These are phyloP conservation scores for Jasminum sambac DNA, from an alignment of 257 asterid genomes.

Conservation along the genomic window DNA sequence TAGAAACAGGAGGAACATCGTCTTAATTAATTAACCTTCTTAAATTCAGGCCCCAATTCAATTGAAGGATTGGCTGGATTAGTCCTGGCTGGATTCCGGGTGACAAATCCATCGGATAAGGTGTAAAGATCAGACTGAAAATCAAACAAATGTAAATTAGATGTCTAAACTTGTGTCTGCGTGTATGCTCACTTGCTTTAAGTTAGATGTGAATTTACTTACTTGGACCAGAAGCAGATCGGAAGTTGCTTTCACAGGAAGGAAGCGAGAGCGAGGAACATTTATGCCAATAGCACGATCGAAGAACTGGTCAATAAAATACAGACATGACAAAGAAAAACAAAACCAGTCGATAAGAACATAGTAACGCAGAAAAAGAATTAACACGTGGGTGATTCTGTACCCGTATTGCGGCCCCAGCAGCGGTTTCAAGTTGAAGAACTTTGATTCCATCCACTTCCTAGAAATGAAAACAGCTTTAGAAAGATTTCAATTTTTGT, in stretches of 20 bases:
- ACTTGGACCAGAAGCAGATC: slow-evolving; percentile 90
- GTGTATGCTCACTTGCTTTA: not conserved
- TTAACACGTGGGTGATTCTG: not conserved
- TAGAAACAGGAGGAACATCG: slow-evolving; percentile 13
- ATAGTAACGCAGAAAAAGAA: not conserved
- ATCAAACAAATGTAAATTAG: slow-evolving; percentile 11
- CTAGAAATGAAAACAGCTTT: slow-evolving; percentile 34
- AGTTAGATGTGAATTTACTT: slow-evolving; percentile 44
- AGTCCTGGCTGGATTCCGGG: slow-evolving; percentile 73
- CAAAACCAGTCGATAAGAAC: not conserved
- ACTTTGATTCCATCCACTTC: slow-evolving; percentile 95
- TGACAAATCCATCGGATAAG: slow-evolving; percentile 74
- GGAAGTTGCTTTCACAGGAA: slow-evolving; percentile 49
- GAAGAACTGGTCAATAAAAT: slow-evolving; percentile 58
- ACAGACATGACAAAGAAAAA: slow-evolving; percentile 4
- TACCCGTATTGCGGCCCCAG: slow-evolving; percentile 99
- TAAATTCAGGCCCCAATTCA: slow-evolving; percentile 96
- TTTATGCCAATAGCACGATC: slow-evolving; percentile 88
- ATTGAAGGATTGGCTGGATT: slow-evolving; percentile 86
- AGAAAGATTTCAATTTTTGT: not conserved
- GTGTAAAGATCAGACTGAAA: slow-evolving; percentile 95
- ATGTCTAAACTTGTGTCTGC: not conserved
- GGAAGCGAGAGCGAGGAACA: slow-evolving; percentile 97
- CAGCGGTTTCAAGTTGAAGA: slow-evolving; percentile 37
- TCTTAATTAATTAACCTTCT: slow-evolving; percentile 87